Base-by-base conservation (phyloP, 768 basidiomycete species). In the Termitomyces eurrhizus region DNA sequence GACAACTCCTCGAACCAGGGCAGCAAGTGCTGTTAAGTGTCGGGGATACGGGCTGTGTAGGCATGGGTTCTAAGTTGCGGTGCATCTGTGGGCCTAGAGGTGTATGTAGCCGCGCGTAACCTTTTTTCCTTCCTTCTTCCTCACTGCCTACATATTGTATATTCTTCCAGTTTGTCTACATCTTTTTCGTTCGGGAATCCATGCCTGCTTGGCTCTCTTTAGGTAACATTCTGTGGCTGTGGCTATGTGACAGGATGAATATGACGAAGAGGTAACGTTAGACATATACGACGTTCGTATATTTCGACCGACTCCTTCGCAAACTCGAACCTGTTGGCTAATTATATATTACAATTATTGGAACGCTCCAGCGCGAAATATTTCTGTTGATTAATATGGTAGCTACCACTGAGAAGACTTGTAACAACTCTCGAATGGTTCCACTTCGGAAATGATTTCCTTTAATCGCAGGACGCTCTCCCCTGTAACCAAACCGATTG, bases 11-110 rank as follows among this genome's bases (percentile, higher is more conserved):
- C 80, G 48, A 78, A 80, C 66, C 78, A 84, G 68, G 77, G 79
- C 61, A 74, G 80, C 72, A 83, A 83, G 71, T 91, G 89, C 73
- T 92, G 89, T 73, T 91, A 64, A 65, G 18, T 26, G 29, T 57
- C 32, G 39, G 21, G 44, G 59, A 24, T 26, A 29, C 14, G 57
- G 39, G 55, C 45, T 58, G 51, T 42, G 58, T 50, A 42, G 60
- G 60, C 41, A 58, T 61, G 52, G 59, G 60, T 62, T 61, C 59
- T 58, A 57, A 58, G 59, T 64, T 69, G 66, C 66, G 57, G 57
- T 49, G 61, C 65, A 66, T 66, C 52, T 64, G 59, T 58, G 48
- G 66, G 49, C 58, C 60, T 64, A 56, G 62, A 52, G 66, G 65
- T 62, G 60, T 64, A 57, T 61, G 46, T 67, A 61, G 49, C 56